Percentiles rank a stretch among this genome's conserved stretches.
Conservation (phyloP, 345 rosid species). For the Rubroshorea leprosula region DNA sequence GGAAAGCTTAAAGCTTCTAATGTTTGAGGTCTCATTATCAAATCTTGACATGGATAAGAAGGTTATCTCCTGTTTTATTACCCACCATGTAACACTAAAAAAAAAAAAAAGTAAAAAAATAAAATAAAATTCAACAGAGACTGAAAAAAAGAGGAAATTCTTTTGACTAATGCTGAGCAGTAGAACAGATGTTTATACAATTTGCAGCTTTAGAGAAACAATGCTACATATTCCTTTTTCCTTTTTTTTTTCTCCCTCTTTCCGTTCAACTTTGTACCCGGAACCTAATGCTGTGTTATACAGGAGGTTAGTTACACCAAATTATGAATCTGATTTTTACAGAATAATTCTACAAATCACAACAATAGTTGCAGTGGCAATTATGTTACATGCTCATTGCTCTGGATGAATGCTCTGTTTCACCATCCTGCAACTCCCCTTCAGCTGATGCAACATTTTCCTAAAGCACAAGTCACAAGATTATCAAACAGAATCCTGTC, state of each 20-base stretch:
- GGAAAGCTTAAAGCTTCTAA: too few species aligned
- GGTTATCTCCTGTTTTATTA: too few species aligned
- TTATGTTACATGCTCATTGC: slow-evolving; percentile 64
- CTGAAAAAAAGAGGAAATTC: too few species aligned
- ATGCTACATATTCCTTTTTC: slow-evolving; percentile 9
- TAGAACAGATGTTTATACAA: too few species aligned
- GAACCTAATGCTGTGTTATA: slow-evolving; percentile 23
- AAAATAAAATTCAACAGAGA: too few species aligned
- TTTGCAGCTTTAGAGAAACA: background rate
- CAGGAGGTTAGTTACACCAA: slow-evolving; percentile 33
- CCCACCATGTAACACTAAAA: too few species aligned
- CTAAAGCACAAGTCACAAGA: slow-evolving; percentile 17
- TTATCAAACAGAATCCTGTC: background rate
- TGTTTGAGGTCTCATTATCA: too few species aligned
- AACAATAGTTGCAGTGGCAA: slow-evolving; percentile 3
- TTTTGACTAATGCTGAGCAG: too few species aligned
- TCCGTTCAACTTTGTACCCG: slow-evolving; percentile 17
- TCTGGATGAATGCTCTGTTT: slow-evolving; percentile 47
- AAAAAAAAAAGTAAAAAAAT: too few species aligned
- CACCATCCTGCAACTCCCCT: slow-evolving; percentile 49
- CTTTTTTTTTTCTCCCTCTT: slow-evolving; percentile 7
- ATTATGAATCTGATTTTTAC: slow-evolving; percentile 26
- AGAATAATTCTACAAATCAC: slow-evolving; percentile 20
- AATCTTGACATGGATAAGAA: too few species aligned
- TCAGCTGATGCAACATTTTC: slow-evolving; percentile 31